A percentile compares a stretch with the other conserved stretches of the same genome.
Evolutionary conservation across 495 filamentous ascomycete species (phyloP).

Genomic region (Cercophora newfieldiana): DNA sequence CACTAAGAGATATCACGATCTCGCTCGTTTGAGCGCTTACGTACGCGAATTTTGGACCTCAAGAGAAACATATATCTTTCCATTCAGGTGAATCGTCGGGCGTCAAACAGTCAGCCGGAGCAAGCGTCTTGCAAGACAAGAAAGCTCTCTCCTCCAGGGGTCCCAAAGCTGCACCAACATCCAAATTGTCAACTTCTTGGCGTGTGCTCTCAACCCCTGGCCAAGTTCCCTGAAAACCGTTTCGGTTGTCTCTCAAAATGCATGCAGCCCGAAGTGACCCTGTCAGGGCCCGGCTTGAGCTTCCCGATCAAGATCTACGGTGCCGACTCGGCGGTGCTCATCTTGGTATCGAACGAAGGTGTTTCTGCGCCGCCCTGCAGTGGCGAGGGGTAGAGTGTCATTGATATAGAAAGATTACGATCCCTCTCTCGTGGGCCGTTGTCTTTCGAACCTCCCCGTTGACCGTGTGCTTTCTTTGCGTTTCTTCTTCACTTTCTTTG

Average conservation of each 20-base stretch:
- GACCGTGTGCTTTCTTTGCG: not conserved
- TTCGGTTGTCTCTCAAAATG: not conserved
- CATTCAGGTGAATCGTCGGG: not conserved
- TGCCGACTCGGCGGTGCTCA: not conserved
- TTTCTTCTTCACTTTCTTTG: not conserved
- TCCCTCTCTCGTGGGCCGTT: not conserved
- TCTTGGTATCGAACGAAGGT: too few relatives aligned
- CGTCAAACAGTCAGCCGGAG: not conserved
- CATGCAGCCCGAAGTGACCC: not conserved
- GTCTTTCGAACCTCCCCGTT: too few relatives aligned
- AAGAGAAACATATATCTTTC: not conserved
- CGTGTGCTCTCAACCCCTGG: not conserved
- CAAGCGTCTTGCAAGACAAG: not conserved
- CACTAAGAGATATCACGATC: not conserved
- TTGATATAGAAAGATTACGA: not conserved
- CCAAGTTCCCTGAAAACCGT: not conserved
- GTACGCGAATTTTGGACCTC: too few relatives aligned
- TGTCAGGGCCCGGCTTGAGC: not conserved
- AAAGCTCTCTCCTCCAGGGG: not conserved
- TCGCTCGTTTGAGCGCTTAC: too few relatives aligned
- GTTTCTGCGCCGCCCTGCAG: too few relatives aligned
- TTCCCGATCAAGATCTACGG: not conserved
- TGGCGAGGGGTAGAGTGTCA: not conserved
- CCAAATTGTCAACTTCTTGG: conserved; percentile 4
- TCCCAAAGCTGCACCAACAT: not conserved